A percentile compares a stretch with the other conserved stretches of the same genome.
phyloP scores from a whole-genome alignment of 257 asterid species.

The Salvia splendens region DNA sequence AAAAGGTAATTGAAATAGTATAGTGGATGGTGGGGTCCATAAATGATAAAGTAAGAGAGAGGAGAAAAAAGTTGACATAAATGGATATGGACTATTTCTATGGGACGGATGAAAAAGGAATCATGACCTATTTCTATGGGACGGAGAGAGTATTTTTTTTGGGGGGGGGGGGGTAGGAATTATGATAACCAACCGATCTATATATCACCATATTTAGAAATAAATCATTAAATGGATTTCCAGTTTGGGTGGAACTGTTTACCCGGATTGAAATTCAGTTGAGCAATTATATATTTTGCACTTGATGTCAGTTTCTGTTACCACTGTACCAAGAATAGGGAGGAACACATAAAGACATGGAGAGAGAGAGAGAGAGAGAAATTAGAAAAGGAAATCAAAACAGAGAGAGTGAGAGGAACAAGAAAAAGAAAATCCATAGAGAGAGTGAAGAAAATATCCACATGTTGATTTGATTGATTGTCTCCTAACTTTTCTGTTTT shows the following conservation, averaged over 20 bases:
- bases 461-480: conserved; percentile 18
- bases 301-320: conserved; percentile 14
- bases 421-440: background rate
- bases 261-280: background rate
- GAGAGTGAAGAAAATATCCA: conserved; percentile 1
- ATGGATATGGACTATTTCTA: no score
- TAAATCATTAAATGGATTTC: background rate
- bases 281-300: conserved; percentile 21
- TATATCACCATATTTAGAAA: no score
- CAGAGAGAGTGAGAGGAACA: background rate
- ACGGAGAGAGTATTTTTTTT: no score
- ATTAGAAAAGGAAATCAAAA: background rate
- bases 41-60: no score
- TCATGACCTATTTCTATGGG: no score
- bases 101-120: no score
- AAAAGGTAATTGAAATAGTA: no score
- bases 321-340: conserved; percentile 15
- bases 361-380: background rate
- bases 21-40: no score
- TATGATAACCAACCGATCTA: no score
- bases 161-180: no score
- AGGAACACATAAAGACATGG: background rate
- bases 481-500: conserved; percentile 30
- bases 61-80: no score
- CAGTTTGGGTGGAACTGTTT: background rate